Conservation (phyloP, 768 basidiomycete genomes). For the Psilocybe sp. region DNA sequence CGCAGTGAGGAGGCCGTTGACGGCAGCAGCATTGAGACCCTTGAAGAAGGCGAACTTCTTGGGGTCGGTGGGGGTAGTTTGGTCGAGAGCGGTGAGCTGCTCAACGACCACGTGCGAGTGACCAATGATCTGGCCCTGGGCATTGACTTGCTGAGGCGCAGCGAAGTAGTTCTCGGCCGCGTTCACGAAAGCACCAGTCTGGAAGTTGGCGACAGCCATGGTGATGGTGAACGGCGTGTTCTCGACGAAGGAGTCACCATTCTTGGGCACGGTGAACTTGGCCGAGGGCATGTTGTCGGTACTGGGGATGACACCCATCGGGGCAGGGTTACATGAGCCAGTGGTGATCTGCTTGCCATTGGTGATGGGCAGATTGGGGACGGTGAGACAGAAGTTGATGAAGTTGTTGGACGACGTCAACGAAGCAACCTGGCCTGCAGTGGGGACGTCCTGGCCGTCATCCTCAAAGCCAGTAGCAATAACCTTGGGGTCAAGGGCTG, state of each 20-base stretch:
- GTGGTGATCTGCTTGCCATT: slow-evolving; percentile 47
- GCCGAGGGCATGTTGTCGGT: slow-evolving; percentile 45
- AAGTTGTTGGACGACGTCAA: slow-evolving; percentile 65
- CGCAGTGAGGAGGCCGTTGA: slow-evolving; percentile 49
- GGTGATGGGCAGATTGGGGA: slow-evolving; percentile 47
- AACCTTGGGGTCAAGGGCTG: slow-evolving; percentile 40
- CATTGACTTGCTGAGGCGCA: slow-evolving; percentile 56
- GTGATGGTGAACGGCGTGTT: slow-evolving; percentile 49
- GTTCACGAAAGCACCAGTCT: slow-evolving; percentile 60
- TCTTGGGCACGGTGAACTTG: slow-evolving; percentile 47
- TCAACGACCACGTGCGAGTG: slow-evolving; percentile 64
- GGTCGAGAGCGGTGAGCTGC: slow-evolving; percentile 37
- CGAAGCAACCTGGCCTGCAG: slow-evolving; percentile 49
- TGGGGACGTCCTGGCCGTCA: slow-evolving; percentile 43
- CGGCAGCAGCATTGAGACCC: slow-evolving; percentile 43
- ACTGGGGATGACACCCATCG: slow-evolving; percentile 55
- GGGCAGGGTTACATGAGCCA: slow-evolving; percentile 61
- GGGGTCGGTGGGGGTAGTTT: slow-evolving; percentile 47
- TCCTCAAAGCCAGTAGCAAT: slow-evolving; percentile 55
- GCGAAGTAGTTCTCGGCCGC: slow-evolving; percentile 50
- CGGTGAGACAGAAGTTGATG: slow-evolving; percentile 53
- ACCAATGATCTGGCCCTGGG: slow-evolving; percentile 48
- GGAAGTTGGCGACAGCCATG: slow-evolving; percentile 43
- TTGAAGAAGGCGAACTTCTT: slow-evolving; percentile 58
- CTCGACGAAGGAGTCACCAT: slow-evolving; percentile 41